These are phyloP conservation scores for Glaciozyma martinii DNA, from an alignment of 768 basidiomycete species.

Conservation along the genomic window DNA sequence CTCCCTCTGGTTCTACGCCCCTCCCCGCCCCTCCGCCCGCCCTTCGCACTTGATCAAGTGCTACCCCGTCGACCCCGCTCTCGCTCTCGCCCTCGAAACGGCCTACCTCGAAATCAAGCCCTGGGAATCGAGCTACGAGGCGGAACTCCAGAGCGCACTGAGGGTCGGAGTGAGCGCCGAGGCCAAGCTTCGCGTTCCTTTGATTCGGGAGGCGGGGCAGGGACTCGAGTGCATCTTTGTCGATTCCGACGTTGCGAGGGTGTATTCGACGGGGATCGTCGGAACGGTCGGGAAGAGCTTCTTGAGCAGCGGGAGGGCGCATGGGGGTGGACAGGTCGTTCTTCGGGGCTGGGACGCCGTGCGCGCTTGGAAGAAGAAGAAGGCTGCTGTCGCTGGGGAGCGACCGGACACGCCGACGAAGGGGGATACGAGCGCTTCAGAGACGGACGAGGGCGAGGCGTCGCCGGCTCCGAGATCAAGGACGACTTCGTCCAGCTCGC, in stretches of 20 bases:
- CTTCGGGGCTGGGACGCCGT: slow-evolving; percentile 22
- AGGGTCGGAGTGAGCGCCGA: slow-evolving; percentile 31
- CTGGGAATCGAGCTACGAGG: slow-evolving; percentile 24
- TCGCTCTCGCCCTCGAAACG: slow-evolving; percentile 27
- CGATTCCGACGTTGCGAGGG: slow-evolving; percentile 1
- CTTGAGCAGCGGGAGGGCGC: not conserved
- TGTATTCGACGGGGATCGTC: slow-evolving; percentile 21
- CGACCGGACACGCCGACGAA: not conserved
- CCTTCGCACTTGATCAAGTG: slow-evolving; percentile 25
- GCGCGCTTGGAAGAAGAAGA: slow-evolving; percentile 11
- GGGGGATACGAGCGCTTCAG: not conserved
- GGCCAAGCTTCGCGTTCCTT: slow-evolving; percentile 21
- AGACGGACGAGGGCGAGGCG: not conserved
- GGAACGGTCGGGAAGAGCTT: slow-evolving; percentile 12
- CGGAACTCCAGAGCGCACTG: slow-evolving; percentile 29
- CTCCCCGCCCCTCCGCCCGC: slow-evolving; percentile 13
- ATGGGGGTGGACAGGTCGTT: slow-evolving; percentile 24
- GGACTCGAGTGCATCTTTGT: slow-evolving; percentile 34
- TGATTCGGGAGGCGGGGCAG: slow-evolving; percentile 11
- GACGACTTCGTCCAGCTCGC: not conserved
- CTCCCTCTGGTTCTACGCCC: slow-evolving; percentile 23
- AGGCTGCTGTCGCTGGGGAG: not conserved
- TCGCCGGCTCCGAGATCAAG: not conserved
- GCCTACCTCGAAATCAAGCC: slow-evolving; percentile 30
- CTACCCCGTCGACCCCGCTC: slow-evolving; percentile 32